Base-by-base conservation (phyloP, 169 alveolate species). In the Haemoproteus tartakovskyi region DNA sequence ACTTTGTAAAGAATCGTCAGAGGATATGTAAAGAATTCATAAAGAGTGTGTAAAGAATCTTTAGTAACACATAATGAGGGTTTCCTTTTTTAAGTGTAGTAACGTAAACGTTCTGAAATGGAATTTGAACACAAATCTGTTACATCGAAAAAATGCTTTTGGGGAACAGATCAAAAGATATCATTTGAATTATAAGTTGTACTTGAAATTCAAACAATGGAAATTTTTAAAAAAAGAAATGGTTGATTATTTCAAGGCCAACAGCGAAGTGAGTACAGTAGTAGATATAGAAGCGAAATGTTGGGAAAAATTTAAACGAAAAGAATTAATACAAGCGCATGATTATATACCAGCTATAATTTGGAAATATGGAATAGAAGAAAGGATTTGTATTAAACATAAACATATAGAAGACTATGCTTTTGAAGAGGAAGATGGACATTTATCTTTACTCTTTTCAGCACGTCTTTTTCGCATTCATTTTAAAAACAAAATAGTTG, bases 401-500 rank as follows among this genome's bases (percentile, higher is more conserved):
- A 51, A 45, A 24, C 79, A 63, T 24, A 79, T 91, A 21, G 85
- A 79, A 21, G 86, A 82, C 14, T 81, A 87, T 41, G 95, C 95
- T 22, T 91, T 91, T 80, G 95, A 91, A 36, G 95, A 91, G 62
- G 89, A 78, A 27, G 83, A 88, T 33, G 95, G 93, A 2, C 95
- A 91, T 56, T 78, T 91, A 38, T 87, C 93, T 38, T 63, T 51
- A 85, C 87, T 90, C 37, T 90, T 90, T 80, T 82, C 80, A n/a
- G 95, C 92, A 12, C 79, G 95, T 40, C 79, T 90, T 38, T 88
- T 79, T 51, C 63, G 86, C 45, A 84, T 90, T 16, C 83, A 56
- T 21, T 18, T 87, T 48, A 86, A 87, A 4, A 60, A 46, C 21
- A 16, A 21, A n/a, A 48, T 80, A 0, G 90, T 87, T 37, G 60